Conservation (phyloP, 345 rosid genomes). For the Linum trigynum region DNA sequence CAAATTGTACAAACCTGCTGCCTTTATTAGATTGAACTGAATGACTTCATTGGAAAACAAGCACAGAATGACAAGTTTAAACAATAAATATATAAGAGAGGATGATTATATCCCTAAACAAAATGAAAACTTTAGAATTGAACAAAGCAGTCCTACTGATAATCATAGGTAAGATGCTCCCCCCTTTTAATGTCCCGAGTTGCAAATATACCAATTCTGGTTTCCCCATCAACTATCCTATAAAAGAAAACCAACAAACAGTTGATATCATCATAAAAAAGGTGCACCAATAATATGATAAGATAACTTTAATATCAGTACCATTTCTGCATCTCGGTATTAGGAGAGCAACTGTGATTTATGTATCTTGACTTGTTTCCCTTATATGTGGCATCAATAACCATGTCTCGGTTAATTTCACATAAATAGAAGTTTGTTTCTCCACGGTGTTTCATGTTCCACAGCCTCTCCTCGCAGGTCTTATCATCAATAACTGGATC, state of each 20-base stretch:
- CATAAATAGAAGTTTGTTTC: constrained; percentile 89
- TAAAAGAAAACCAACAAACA: neutral
- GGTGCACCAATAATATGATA: constrained; percentile 8
- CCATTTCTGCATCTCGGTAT: constrained; percentile 99
- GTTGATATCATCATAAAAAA: constrained; percentile 6
- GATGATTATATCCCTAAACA: neutral
- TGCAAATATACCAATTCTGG: constrained; percentile 90
- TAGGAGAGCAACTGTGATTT: constrained; percentile 90
- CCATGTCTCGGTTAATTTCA: constrained; percentile 86
- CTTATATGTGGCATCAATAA: constrained; percentile 91
- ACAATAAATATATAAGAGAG: neutral
- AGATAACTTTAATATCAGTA: constrained; percentile 19
- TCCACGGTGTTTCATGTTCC: constrained; percentile 71
- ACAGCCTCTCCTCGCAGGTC: constrained; percentile 89
- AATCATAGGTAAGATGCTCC: constrained; percentile 89
- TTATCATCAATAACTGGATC: constrained; percentile 82
- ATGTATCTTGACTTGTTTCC: constrained; percentile 95
- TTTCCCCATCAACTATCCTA: constrained; percentile 97
- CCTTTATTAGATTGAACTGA: constrained; percentile 36
- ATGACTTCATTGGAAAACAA: neutral
- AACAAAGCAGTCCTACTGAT: constrained; percentile 54
- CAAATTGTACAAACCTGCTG: constrained; percentile 97
- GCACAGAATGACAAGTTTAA: neutral
- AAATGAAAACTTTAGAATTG: constrained; percentile 11
- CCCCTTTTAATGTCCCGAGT: constrained; percentile 63